Percentiles rank a stretch among this genome's conserved stretches.
phyloP scores from a whole-genome alignment of 345 rosid species.

The Gossypium raimondii region DNA sequence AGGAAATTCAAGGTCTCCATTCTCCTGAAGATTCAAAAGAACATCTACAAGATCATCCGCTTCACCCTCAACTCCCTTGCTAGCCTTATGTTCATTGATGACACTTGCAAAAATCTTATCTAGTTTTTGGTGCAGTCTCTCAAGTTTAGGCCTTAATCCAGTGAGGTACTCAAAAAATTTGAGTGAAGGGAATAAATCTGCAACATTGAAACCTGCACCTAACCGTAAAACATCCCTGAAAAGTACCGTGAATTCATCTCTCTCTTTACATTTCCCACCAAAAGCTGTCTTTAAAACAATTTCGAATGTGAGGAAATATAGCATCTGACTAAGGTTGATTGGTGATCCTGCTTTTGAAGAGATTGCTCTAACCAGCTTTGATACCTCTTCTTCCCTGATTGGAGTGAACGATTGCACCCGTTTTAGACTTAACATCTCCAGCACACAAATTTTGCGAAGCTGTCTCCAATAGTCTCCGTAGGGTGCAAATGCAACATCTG shows the following conservation, averaged over 20 bases:
- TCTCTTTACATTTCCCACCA: not conserved
- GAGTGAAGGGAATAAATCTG: not conserved
- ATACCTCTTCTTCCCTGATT: slow-evolving; percentile 8
- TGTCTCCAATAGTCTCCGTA: slow-evolving; percentile 24
- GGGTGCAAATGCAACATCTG: slow-evolving; percentile 13
- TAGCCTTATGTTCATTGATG: not conserved
- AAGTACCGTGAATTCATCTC: not conserved
- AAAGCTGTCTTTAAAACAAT: slow-evolving; percentile 7
- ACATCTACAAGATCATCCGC: not conserved
- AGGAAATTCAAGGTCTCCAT: not conserved
- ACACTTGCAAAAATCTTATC: not conserved
- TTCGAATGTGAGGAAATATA: not conserved
- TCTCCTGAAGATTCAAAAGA: slow-evolving; percentile 11
- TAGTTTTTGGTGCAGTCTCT: not conserved
- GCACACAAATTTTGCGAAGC: slow-evolving; percentile 13
- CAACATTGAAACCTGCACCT: not conserved
- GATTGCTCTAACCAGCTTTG: not conserved
- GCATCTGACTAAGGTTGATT: not conserved
- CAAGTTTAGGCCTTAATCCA: not conserved
- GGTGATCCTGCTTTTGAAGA: not conserved
- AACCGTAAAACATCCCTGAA: not conserved
- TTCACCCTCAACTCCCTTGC: not conserved
- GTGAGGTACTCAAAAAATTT: not conserved
- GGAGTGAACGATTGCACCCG: slow-evolving; percentile 12
- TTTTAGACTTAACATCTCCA: slow-evolving; percentile 12